phyloP scores from a whole-genome alignment of 192 early-diverging fungal genomes.

The Blastocladiella britannica region DNA sequence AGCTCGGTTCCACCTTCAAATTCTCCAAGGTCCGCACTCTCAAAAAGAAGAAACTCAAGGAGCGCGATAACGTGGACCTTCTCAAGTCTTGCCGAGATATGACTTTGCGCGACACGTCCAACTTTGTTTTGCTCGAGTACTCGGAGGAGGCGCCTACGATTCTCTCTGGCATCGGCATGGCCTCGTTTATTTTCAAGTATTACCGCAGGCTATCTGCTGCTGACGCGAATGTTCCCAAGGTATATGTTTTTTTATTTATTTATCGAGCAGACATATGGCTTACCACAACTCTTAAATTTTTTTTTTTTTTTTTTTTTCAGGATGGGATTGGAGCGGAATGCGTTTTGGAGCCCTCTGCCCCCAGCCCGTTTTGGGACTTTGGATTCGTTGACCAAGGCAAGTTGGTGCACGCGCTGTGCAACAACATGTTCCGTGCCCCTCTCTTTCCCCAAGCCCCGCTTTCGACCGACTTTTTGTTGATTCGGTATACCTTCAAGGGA shows the following conservation, averaged over 20 bases:
- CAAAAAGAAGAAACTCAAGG: conserved; percentile 53
- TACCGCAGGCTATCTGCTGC: no score
- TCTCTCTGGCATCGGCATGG: conserved; percentile 86
- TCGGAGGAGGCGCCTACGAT: conserved; percentile 91
- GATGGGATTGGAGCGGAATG: conserved; percentile 61
- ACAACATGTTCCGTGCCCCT: conserved; percentile 87
- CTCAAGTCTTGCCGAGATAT: conserved; percentile 71
- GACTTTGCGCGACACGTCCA: conserved; percentile 62
- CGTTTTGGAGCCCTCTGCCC: conserved; percentile 69
- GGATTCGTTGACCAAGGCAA: conserved; percentile 85
- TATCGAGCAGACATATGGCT: conserved; percentile 3
- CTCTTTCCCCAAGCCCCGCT: conserved; percentile 53
- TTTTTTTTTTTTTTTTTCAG: conserved; percentile 11
- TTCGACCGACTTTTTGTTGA: conserved; percentile 64
- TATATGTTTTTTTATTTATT: conserved; percentile 7
- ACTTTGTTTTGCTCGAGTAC: conserved; percentile 75
- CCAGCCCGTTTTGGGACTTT: conserved; percentile 84
- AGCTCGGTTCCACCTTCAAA: conserved; percentile 27
- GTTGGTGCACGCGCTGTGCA: conserved; percentile 67
- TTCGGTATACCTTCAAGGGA: conserved; percentile 56
- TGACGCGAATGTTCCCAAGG: conserved; percentile 49
- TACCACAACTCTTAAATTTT: neutral
- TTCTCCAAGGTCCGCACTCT: conserved; percentile 56
- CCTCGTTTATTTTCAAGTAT: conserved; percentile 79
- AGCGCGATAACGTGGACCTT: conserved; percentile 38